These are phyloP conservation scores for Paracoccidioides lutzii DNA, from an alignment of 2,329 filamentous ascomycete species.

Conservation along the genomic window DNA sequence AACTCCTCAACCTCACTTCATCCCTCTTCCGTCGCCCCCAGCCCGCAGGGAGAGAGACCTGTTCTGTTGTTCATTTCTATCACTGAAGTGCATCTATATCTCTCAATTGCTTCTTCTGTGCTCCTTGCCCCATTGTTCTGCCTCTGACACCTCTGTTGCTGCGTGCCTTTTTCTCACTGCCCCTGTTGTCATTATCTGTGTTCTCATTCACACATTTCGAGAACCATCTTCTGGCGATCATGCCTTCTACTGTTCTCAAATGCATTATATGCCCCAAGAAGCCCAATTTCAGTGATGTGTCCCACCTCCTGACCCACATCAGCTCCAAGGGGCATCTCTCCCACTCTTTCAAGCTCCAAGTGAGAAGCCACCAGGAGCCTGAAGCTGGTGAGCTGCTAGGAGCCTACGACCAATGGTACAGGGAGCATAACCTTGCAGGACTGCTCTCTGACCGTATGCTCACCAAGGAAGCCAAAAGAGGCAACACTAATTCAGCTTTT, in stretches of 20 bases:
- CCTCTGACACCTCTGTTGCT: not conserved
- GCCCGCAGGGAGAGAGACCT: constrained; percentile 11
- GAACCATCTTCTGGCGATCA: not conserved
- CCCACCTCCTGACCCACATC: constrained; percentile 83
- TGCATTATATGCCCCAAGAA: constrained; percentile 75
- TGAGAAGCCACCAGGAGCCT: constrained; percentile 56
- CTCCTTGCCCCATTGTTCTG: constrained; percentile 8
- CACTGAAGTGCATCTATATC: constrained; percentile 12
- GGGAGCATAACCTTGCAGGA: constrained; percentile 53
- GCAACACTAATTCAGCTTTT: constrained; percentile 12
- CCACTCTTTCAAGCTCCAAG: constrained; percentile 67
- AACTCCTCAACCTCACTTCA: constrained; percentile 14
- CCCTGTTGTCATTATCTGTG: not conserved
- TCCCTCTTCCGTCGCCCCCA: constrained; percentile 8
- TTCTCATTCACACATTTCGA: not conserved
- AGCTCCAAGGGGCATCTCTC: constrained; percentile 86
- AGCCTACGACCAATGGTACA: constrained; percentile 68
- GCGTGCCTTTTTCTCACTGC: not conserved
- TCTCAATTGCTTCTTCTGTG: constrained; percentile 11
- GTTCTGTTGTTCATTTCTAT: constrained; percentile 3
- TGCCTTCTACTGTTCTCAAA: constrained; percentile 48
- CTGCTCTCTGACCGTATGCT: constrained; percentile 67
- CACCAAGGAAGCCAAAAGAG: constrained; percentile 58
- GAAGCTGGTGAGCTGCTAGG: constrained; percentile 50
- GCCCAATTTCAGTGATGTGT: constrained; percentile 76